Evolutionary conservation across 1,284 basidiomycete genomes (phyloP).

Genomic region (Puccinia novopanici): DNA sequence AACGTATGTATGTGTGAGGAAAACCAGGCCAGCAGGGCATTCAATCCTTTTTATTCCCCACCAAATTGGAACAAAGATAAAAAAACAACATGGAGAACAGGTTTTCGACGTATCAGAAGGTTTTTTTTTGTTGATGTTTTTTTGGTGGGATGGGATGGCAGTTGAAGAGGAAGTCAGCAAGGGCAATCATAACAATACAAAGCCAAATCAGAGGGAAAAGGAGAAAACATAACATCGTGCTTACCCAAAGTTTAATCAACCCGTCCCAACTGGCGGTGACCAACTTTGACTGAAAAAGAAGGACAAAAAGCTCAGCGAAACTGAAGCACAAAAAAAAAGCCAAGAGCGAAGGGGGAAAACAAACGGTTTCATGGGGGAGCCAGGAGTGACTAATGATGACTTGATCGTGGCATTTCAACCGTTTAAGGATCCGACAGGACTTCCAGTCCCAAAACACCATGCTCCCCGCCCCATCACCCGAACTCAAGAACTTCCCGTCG

Average conservation of each 20-base stretch:
- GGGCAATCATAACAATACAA: background rate
- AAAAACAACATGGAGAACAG: too few species aligned
- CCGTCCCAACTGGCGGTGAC: conserved; percentile 97
- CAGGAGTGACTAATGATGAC: conserved; percentile 96
- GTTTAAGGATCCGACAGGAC: conserved; percentile 84
- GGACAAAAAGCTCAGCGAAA: conserved; percentile 37
- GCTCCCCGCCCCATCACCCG: conserved; percentile 90
- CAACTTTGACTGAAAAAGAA: conserved; percentile 74
- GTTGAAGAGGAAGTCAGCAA: too few species aligned
- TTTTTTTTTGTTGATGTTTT: too few species aligned
- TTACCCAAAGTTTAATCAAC: conserved; percentile 87
- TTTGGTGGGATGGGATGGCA: too few species aligned
- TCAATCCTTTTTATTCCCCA: too few species aligned
- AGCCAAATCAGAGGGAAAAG: background rate
- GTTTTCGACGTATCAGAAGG: too few species aligned
- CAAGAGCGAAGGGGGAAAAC: conserved; percentile 59
- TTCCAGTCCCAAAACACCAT: conserved; percentile 99
- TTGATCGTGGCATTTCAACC: conserved; percentile 84
- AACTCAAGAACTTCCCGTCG: conserved; percentile 95
- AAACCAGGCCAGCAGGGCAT: too few species aligned
- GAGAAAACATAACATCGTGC: background rate
- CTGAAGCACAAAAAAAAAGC: conserved; percentile 52
- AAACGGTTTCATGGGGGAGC: conserved; percentile 95
- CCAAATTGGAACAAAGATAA: too few species aligned
- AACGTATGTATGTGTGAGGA: too few species aligned